Evolutionary conservation across 2,329 filamentous ascomycete species (phyloP).

Genomic region (Cladosporium sp.): DNA sequence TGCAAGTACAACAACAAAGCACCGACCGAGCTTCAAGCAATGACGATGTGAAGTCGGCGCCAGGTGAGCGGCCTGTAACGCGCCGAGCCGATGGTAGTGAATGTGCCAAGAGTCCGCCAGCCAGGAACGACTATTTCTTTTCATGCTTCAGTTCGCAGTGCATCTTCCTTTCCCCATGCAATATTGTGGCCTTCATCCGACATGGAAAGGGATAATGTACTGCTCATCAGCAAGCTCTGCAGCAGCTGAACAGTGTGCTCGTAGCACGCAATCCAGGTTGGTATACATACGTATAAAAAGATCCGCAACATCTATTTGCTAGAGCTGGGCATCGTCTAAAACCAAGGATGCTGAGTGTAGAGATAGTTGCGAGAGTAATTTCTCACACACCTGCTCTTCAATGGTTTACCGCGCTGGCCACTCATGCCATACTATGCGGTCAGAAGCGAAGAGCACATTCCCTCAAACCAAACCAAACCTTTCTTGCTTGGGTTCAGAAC

Average conservation of each 20-base stretch:
- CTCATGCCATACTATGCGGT: conserved; percentile 9
- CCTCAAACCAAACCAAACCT: not conserved
- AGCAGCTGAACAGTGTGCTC: not conserved
- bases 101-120: not conserved
- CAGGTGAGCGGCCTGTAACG: not conserved
- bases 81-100: not conserved
- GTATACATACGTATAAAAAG: not conserved
- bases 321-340: conserved; percentile 25
- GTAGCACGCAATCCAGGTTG: not conserved
- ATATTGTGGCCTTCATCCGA: too few relatives aligned
- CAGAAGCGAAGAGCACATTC: conserved; percentile 13
- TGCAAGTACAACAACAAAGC: not conserved
- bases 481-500: not conserved
- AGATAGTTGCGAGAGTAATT: conserved; percentile 28
- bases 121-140: not conserved
- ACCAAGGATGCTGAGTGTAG: conserved; percentile 26
- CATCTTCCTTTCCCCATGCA: not conserved
- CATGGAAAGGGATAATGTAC: not conserved
- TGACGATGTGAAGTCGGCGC: conserved; percentile 10
- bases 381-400: conserved; percentile 14
- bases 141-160: not conserved
- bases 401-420: conserved; percentile 13
- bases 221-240: not conserved
- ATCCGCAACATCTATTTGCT: conserved; percentile 21
- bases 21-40: not conserved